phyloP scores from a whole-genome alignment of 306 rosid species.

The Hippophae rhamnoides region DNA sequence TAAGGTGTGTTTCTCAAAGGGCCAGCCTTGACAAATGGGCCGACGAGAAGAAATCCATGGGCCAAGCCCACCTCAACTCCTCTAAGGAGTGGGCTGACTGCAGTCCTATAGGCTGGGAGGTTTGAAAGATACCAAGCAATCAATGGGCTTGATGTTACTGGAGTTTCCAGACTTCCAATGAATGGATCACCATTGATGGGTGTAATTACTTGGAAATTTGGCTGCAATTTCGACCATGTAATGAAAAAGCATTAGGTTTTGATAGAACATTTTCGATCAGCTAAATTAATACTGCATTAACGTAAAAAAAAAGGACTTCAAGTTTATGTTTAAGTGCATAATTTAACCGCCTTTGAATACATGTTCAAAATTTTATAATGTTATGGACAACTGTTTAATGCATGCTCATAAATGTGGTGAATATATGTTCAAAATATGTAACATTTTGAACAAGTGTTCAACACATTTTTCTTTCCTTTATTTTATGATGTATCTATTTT shows the following conservation, averaged over 20 bases:
- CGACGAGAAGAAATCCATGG: constrained; percentile 73
- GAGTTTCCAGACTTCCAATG: constrained; percentile 96
- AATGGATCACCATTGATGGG: constrained; percentile 97
- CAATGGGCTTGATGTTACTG: constrained; percentile 89
- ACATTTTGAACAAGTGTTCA: too few relatives aligned
- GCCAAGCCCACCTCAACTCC: constrained; percentile 95
- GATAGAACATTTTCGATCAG: too few relatives aligned
- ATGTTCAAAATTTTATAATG: too few relatives aligned
- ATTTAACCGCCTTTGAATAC: too few relatives aligned
- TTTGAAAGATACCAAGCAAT: constrained; percentile 93
- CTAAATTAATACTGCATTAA: too few relatives aligned
- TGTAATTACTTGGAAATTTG: constrained; percentile 61
- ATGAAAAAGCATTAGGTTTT: neutral
- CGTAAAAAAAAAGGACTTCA: too few relatives aligned
- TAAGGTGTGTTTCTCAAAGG: constrained; percentile 66
- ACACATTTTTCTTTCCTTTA: too few relatives aligned
- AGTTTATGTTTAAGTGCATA: too few relatives aligned
- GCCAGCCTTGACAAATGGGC: constrained; percentile 89
- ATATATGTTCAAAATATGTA: too few relatives aligned
- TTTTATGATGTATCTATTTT: too few relatives aligned
- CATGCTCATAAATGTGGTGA: too few relatives aligned
- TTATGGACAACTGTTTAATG: too few relatives aligned
- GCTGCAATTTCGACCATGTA: neutral
- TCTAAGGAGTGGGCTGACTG: constrained; percentile 78
- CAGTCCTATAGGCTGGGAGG: constrained; percentile 89